A percentile compares a stretch with the other conserved stretches of the same genome.
Evolutionary conservation across 176 grass and related monocot species (phyloP).

Genomic region (Aegilops sharonensis): DNA sequence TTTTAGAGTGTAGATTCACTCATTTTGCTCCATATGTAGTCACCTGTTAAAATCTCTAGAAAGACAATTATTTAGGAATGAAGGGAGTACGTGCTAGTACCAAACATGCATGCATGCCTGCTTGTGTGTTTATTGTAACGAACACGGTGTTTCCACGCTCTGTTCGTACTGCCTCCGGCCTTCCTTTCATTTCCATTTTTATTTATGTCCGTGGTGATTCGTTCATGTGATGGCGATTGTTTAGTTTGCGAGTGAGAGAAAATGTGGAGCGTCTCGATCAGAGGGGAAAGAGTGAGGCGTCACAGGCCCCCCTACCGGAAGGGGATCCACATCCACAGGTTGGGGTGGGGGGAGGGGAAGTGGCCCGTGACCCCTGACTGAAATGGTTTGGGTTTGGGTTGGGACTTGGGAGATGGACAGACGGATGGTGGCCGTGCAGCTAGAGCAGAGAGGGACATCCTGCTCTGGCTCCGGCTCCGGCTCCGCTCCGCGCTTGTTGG

Average conservation of each 20-base stretch:
- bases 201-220: background rate
- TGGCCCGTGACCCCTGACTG: slow-evolving; percentile 22
- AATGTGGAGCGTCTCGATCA: slow-evolving; percentile 7
- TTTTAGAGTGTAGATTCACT: too few relatives aligned
- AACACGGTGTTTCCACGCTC: background rate
- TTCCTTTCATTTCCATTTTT: background rate
- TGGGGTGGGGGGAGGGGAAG: background rate
- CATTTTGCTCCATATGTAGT: too few relatives aligned
- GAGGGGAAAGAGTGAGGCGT: slow-evolving; percentile 13
- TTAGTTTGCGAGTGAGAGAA: background rate
- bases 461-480: slow-evolving; percentile 24
- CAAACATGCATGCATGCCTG: background rate
- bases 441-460: slow-evolving; percentile 32
- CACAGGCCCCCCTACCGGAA: background rate
- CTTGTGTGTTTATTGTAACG: background rate
- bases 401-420: background rate
- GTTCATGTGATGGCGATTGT: slow-evolving; percentile 3
- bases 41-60: too few relatives aligned
- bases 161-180: background rate
- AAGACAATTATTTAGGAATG: too few relatives aligned
- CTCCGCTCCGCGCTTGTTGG: slow-evolving; percentile 33
- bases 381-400: slow-evolving; percentile 33
- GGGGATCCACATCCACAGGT: background rate
- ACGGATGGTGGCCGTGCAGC: slow-evolving; percentile 49
- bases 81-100: background rate